Conservation (phyloP, 371 early-diverging fungal genomes). For the Mucor circinelloides region DNA sequence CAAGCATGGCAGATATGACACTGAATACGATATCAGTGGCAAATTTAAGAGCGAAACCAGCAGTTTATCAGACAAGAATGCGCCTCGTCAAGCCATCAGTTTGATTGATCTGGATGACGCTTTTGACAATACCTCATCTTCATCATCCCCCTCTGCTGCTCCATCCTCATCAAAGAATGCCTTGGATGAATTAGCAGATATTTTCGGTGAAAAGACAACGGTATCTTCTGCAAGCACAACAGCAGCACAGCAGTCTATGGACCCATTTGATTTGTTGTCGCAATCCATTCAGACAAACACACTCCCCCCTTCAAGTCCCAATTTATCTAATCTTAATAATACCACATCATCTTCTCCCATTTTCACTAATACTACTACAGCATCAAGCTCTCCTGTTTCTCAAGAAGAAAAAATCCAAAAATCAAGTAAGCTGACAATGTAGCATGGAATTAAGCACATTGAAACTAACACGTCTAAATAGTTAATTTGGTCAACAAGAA, state of each 20-base stretch:
- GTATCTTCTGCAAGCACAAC: slow-evolving; percentile 4
- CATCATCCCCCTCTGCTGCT: slow-evolving; percentile 8
- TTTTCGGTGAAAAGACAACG: slow-evolving; percentile 22
- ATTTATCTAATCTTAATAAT: background rate
- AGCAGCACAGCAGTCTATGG: background rate
- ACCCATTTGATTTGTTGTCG: slow-evolving; percentile 24
- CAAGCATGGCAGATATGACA: slow-evolving; percentile 58
- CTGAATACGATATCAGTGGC: slow-evolving; percentile 40
- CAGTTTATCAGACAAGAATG: background rate
- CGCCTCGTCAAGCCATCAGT: slow-evolving; percentile 34
- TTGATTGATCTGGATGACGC: slow-evolving; percentile 71
- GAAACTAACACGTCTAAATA: background rate
- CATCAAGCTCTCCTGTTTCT: background rate
- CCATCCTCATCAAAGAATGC: slow-evolving; percentile 4
- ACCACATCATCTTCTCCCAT: slow-evolving; percentile 2
- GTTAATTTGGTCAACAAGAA: slow-evolving; percentile 63
- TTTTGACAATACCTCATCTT: background rate
- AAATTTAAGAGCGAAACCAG: slow-evolving; percentile 15
- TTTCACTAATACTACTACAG: background rate
- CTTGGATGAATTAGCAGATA: slow-evolving; percentile 25
- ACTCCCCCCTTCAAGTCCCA: slow-evolving; percentile 1
- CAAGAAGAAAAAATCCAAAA: background rate
- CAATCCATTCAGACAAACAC: background rate
- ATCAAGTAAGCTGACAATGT: background rate
- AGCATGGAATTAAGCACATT: background rate